Base-by-base conservation (phyloP, 139 green algal genomes). In the Zygnema cylindricum region DNA sequence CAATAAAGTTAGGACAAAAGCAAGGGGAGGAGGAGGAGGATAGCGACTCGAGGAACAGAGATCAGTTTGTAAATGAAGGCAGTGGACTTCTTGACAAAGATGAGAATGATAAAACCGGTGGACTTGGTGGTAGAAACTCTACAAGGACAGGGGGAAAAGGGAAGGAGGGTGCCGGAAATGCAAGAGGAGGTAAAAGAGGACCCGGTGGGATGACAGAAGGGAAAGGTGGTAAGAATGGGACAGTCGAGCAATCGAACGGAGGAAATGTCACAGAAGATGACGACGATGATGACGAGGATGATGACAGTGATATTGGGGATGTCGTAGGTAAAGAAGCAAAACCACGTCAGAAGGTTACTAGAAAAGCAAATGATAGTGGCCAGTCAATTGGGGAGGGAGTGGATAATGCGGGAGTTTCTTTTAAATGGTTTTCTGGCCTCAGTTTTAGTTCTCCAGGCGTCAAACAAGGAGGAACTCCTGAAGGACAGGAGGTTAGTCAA, bases 31-130 rank as follows among this genome's bases (percentile, higher is more conserved):
- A 35, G 23, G 33, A 84, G n/a, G 41, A 84, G 7, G 78, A 86
- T 23, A 86, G 78, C 16, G 78, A 86, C 16, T 32, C 35, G 7
- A 57, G 78, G 7, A 86, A 86, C 78, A 86, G 78, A 23, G 78
- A 86, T 41, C 40, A 43, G 7, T 86, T 86, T 77, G 78, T 86
- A 41, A 57, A 86, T 1, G 78, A 86, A 86, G 38, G 78, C 25
- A 54, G 69, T 63, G 78, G 69, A 41, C 78, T 86, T 32, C 35
- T 86, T n/a, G 78, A 86, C 39, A n/a, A 33, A 35, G 76, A 83
- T 33, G 78, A 86, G 1, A 55, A 85, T 0, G 54, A 54, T 33
- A 38, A 76, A 55, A 55, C 32, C 21, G 76, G 33, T 75, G 30
- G 76, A 41, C 55, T 73, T 41, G 38, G 32, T 43, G 21, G 71